Evolutionary conservation across 768 basidiomycete genomes (phyloP), one percentile per base, ranked within the genome.

Genomic region (Gymnopilus dilepis): DNA sequence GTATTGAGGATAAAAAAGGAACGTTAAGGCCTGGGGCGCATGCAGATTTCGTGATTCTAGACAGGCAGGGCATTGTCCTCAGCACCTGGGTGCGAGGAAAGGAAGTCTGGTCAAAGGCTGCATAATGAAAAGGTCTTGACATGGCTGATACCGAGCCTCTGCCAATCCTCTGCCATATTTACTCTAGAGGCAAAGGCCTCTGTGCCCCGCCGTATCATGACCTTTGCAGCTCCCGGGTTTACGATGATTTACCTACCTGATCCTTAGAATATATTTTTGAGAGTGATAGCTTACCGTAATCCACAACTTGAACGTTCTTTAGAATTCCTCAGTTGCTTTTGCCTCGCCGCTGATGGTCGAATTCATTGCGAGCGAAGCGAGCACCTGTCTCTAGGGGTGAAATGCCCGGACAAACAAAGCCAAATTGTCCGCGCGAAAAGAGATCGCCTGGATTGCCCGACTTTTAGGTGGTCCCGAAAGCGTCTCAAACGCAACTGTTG

Each of bases 11-110:
- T 59, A 85, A 77, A 66, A 97, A 95, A 76, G 94, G 95, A 22
- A 90, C 90, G 19, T 77, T 96, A 22, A 83, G 88, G 50, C 76
- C 90, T 1, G 94, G 92, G n/a, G 91, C 87, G 30, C 91, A 95
- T 71, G 95, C 94, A 8, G 95, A 97, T 75, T 76, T 97, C 37
- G 84, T 88, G 38, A 86, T 95, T 26, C 82, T 95, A 47, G 87
- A 92, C 69, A 78, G 82, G 58, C 78, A 82, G 50, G 92, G 92
- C 3, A 77, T 80, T 48, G 86, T 91, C 15, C 74, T 88, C 34
- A 84, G 82, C 62, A 91, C 91, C 12, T 93, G 91, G 91, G 87
- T 95, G 19, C 84, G 78, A 65, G 94, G 92, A 5, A 86, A 82
- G 72, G 81, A 88, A 68, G 89, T 88, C 7, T 94, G 91, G 91